Evolutionary conservation across 2,329 filamentous ascomycete genomes (phyloP), one percentile per base, ranked within the genome.

Genomic region (Coniochaeta prunicola): DNA sequence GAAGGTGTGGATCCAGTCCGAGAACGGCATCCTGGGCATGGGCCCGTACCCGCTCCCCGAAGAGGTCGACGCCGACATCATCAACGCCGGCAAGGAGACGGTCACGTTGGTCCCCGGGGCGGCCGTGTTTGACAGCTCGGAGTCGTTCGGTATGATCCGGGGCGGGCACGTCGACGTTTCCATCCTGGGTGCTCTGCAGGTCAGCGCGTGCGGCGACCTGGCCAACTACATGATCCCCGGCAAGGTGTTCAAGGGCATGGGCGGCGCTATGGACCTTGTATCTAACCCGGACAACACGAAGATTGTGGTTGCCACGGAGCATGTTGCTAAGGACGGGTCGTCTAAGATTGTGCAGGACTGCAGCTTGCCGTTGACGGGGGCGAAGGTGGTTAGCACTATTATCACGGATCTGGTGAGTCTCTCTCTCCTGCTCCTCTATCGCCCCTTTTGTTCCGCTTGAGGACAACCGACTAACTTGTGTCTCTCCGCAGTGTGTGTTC

Each of bases 151-250:
- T 65, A 94, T 94, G 91, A 96, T 96, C 65, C 84, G 91, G 12
- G 89, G 90, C 57, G 91, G 91, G 0, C 89, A 92, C 67, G 86
- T 96, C 45, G 87, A 96, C 68, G 87, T 96, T 5, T 91, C 89
- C 0, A 91, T 96, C 67, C 81, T 96, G 0, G 91, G 91, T 3
- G 88, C 90, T 1, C 84, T 93, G 64, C 89, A 96, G 75, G 90
- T 94, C 24, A 88, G 85, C 63, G 89, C 89, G 0, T 79, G 82
- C 2, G 91, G 91, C 28, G 91, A 96, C 69, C 74, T 96, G 57
- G 91, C 91, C 53, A 94, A 94, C 74, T 96, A 91, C 79, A 94
- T 94, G 88, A 89, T 96, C 62, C 91, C 91, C 0, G 91, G 91
- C 26, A 94, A 93, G 73, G 84, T 91, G 12, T 86, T 92, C 74